A percentile compares a stretch with the other conserved stretches of the same genome.
phyloP scores from a whole-genome alignment of 129 eudicot genomes.

The Heracleum sosnowskyi region DNA sequence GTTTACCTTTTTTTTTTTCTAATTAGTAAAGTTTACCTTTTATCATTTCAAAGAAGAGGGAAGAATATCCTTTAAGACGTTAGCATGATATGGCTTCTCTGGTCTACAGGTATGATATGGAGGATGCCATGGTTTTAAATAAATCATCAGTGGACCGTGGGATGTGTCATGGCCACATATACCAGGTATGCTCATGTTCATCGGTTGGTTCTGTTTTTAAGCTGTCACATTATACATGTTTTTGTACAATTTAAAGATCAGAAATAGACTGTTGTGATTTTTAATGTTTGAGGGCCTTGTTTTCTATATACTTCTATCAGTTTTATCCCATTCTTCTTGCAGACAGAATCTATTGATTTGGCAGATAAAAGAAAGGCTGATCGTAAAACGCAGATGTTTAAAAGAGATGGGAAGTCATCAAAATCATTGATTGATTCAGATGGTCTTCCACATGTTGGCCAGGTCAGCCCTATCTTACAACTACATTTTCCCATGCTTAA shows the following conservation, averaged over 20 bases:
- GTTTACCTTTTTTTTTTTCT: too few species aligned
- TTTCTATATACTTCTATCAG: neutral
- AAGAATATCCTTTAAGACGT: neutral
- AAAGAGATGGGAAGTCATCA: conserved; percentile 47
- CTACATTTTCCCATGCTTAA: neutral
- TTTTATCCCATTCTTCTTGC: conserved; percentile 18
- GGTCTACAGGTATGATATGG: conserved; percentile 81
- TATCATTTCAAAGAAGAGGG: neutral
- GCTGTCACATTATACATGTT: neutral
- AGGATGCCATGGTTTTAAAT: conserved; percentile 97
- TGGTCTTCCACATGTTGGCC: conserved; percentile 90
- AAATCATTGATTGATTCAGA: conserved; percentile 66
- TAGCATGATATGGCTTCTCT: conserved; percentile 6
- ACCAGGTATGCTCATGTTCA: conserved; percentile 50
- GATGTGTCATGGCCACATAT: conserved; percentile 78
- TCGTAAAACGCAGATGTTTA: conserved; percentile 33
- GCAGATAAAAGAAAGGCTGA: conserved; percentile 44
- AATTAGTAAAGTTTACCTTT: too few species aligned
- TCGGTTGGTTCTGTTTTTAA: neutral
- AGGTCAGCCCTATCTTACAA: conserved; percentile 32
- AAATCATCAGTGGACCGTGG: conserved; percentile 98
- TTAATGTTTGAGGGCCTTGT: neutral
- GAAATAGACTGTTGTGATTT: neutral
- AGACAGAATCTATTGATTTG: conserved; percentile 88
- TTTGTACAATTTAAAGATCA: neutral